phyloP scores from a whole-genome alignment of 495 filamentous ascomycete genomes.

The Hyaloscypha hepaticicola region DNA sequence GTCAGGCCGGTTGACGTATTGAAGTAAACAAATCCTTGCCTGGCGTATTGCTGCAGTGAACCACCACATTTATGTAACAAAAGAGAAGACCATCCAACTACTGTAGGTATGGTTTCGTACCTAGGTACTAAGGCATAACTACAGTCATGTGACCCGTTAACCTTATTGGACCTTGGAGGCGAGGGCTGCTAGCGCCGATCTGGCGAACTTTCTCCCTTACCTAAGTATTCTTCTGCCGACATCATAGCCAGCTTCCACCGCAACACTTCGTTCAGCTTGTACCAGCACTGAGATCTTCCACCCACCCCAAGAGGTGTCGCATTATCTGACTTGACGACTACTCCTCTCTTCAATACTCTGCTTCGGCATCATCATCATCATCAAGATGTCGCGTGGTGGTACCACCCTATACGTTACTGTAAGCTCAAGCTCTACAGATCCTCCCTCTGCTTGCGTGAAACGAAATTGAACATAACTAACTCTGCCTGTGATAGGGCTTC shows the following conservation, averaged over 20 bases:
- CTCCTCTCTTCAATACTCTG: not conserved
- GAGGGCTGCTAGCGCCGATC: not conserved
- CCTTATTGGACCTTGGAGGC: no score
- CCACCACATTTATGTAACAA: no score
- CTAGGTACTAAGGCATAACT: no score
- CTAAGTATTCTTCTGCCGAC: not conserved
- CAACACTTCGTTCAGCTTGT: not conserved
- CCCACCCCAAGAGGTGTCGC: no score
- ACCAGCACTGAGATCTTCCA: not conserved
- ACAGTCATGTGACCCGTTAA: not conserved
- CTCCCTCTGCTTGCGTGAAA: not conserved
- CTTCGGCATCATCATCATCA: not conserved
- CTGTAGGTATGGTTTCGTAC: no score
- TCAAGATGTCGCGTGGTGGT: constrained; percentile 83
- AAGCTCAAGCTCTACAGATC: constrained; percentile 6
- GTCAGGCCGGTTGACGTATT: not conserved
- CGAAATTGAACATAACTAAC: constrained; percentile 11
- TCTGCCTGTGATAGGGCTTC: constrained; percentile 64
- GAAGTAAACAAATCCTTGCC: not conserved
- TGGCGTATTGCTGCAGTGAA: not conserved
- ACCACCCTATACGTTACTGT: constrained; percentile 90
- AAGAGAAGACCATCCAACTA: no score
- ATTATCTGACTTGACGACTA: not conserved
- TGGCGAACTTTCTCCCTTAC: no score
- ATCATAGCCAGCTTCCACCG: not conserved